A percentile compares a stretch with the other conserved stretches of the same genome.
Evolutionary conservation across 306 rosid genomes (phyloP).

Genomic region (Lithocarpus polystachyus): DNA sequence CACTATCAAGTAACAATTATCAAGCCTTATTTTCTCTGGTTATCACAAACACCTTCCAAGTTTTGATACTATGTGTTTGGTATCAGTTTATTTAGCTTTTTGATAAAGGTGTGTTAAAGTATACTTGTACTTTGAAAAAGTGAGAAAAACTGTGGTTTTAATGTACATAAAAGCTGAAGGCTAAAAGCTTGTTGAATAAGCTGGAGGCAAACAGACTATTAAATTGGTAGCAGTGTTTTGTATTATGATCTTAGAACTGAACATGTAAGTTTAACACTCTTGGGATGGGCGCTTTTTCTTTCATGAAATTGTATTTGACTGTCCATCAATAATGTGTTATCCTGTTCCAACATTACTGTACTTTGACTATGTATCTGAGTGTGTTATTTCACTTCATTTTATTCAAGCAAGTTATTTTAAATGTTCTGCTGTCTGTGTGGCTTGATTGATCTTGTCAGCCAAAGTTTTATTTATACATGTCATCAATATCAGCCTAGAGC

Average conservation of each 20-base stretch:
- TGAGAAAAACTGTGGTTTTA: too few species aligned
- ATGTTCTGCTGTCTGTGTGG: not conserved
- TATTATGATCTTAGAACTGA: not conserved
- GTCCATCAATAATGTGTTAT: not conserved
- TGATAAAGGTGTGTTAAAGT: too few species aligned
- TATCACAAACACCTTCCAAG: not conserved
- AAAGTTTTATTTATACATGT: not conserved
- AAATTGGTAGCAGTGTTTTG: not conserved
- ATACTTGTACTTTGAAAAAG: too few species aligned
- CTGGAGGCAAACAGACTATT: not conserved
- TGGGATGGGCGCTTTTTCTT: not conserved
- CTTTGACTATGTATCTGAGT: not conserved
- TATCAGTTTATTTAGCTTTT: too few species aligned
- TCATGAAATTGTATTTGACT: not conserved
- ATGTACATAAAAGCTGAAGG: too few species aligned
- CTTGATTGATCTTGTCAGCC: not conserved
- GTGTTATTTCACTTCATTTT: not conserved
- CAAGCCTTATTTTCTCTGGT: not conserved
- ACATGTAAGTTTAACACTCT: not conserved
- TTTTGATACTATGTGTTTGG: not conserved
- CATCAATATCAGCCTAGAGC: not conserved
- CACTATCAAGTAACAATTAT: not conserved
- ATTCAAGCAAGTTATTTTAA: not conserved
- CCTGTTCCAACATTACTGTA: not conserved
- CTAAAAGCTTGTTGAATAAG: too few species aligned